Base-by-base conservation (phyloP, 1,139 yeast species). In the Pichia sp. region DNA sequence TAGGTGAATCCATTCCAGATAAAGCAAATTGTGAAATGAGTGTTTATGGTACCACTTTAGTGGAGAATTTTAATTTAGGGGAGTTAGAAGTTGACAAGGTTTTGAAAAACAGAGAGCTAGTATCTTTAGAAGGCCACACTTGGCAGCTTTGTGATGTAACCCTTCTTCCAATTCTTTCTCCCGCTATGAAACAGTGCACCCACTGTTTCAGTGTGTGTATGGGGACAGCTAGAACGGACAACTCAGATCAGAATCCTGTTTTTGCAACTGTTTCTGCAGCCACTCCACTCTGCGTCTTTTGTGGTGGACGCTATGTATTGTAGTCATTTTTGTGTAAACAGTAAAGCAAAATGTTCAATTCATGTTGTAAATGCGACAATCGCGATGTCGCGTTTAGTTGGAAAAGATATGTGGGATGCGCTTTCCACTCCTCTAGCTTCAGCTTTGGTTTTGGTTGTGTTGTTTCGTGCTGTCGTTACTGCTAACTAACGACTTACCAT, bases 101-200 rank as follows among this genome's bases (percentile, higher is more conserved):
- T 16, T 29, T 49, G 28, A 28, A n/a, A 4, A 47, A 30, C 1
- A 39, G 45, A 11, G 43, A 38, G 3, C 53, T 64, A 4, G 44
- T 45, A 4, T 64, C 68, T 0, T 3, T 16, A 14, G 29, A 44
- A 22, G 39, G 39, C 4, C 38, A 44, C 22, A 29, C 25, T 25
- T 50, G 10, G 61, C 60, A 28, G 58, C 57, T 10, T 63, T 66
- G 70, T 51, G 56, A 58, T 16, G 46, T 63, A 4, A 65, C 68
- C 1, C 45, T 65, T 36, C 53, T 63, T 10, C 69, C 69, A 1
- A 47, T 66, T 29, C 49, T 60, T 42, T 49, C 51, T 28, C 56
- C 64, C 7, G 41, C 53, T 9, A 44, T 63, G 16, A 57, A 51
- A 25, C 36, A 49, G 1, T 64, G 67, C 49, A 34, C 43, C 14